Base-by-base conservation (phyloP, 768 basidiomycete species). In the Suillus subaureus region DNA sequence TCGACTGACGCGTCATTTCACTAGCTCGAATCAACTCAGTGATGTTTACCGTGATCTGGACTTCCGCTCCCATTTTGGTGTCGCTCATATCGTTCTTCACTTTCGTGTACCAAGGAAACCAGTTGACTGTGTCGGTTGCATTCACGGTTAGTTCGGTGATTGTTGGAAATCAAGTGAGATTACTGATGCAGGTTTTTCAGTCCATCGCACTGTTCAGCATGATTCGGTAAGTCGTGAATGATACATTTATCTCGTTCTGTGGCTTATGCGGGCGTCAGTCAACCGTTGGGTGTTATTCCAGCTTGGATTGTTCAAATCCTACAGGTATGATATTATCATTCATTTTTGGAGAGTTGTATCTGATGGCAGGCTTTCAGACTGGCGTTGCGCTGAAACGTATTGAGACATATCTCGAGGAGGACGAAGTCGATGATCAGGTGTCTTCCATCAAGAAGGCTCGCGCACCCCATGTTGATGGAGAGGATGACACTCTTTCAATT, bases 161-260 rank as follows among this genome's bases (percentile, higher is more conserved):
- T 26, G 16, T 23, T n/a, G 11, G 37, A 8, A 15, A 21, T 16
- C 64, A 21, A 42, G 40, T 42, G 56, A 13, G 45, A n/a, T 61
- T 33, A 23, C 37, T 42, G 39, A 66, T 45, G 33, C 60, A 26
- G n/a, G 4, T 43, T 28, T 63, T 23, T 2, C 60, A 90, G 85
- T 82, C 94, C 0, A 91, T 97, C 42, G 86, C 93, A 0, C 75
- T 97, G 51, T 97, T 97, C 76, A 82, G 83, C 55, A 95, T 97
- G 95, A 83, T 97, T 70, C 84, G 87, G 84, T 88, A 70, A n/a
- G 79, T 67, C 67, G 23, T 1, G 8, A 63, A 3, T 40, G 66
- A 49, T 45, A 39, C 31, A 52, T 49, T 42, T 66, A 21, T 35
- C 49, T 35, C 26, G 45, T 54, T 58, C 15, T 23, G 35, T 62